These are phyloP conservation scores for Fusarium aywerte DNA, from an alignment of 2,329 filamentous ascomycete species.

Conservation along the genomic window DNA sequence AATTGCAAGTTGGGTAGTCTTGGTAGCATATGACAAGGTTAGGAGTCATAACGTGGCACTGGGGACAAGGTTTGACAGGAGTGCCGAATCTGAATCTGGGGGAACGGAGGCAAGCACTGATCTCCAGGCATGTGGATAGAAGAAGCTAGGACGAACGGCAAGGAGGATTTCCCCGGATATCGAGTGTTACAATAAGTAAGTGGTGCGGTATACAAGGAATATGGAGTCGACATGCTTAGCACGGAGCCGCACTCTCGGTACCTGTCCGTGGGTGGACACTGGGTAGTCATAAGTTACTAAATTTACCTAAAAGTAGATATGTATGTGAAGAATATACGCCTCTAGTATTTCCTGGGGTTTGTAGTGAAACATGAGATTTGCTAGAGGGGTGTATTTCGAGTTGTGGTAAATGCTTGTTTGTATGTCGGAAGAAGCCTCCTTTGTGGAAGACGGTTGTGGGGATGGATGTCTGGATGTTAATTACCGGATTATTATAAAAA, in stretches of 20 bases:
- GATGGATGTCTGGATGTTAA: not conserved
- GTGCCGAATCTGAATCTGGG: constrained; percentile 28
- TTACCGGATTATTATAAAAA: constrained; percentile 26
- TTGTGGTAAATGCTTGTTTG: not conserved
- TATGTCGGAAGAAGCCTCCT: not conserved
- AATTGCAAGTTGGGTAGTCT: constrained; percentile 14
- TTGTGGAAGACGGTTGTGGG: not conserved
- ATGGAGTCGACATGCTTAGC: constrained; percentile 27
- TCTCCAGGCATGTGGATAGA: constrained; percentile 9
- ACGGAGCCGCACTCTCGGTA: constrained; percentile 43
- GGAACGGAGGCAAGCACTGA: constrained; percentile 36
- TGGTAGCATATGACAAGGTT: not conserved
- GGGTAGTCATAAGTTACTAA: constrained; percentile 10
- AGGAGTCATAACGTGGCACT: constrained; percentile 20
- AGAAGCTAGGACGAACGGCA: constrained; percentile 45
- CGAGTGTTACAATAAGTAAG: not conserved
- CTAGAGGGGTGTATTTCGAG: constrained; percentile 4
- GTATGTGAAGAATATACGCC: constrained; percentile 5
- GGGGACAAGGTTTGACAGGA: constrained; percentile 21
- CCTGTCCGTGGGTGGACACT: constrained; percentile 38
- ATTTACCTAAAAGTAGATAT: constrained; percentile 8
- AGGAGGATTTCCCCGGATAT: constrained; percentile 25
- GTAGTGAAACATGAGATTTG: constrained; percentile 18
- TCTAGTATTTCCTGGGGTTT: constrained; percentile 7
- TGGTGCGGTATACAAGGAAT: constrained; percentile 8